Conservation (phyloP, 1,284 basidiomycete genomes). For the Heterobasidion parviporum region DNA sequence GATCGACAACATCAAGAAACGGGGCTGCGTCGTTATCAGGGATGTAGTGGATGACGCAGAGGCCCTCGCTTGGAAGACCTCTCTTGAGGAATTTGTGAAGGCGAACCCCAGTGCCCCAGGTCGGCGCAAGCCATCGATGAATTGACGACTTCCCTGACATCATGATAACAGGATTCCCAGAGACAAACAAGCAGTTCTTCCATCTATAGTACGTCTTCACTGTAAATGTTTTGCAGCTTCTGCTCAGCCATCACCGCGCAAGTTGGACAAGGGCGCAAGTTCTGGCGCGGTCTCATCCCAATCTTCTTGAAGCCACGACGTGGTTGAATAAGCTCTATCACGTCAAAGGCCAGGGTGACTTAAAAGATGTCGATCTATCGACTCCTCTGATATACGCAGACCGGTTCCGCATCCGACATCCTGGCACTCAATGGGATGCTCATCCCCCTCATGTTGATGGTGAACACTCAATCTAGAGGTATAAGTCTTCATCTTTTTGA, state of each 20-base stretch:
- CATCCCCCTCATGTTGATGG: slow-evolving; percentile 79
- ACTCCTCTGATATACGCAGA: slow-evolving; percentile 75
- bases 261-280: slow-evolving; percentile 70
- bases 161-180: slow-evolving; percentile 39
- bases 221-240: not conserved
- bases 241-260: not conserved
- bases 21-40: slow-evolving; percentile 54
- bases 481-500: not conserved
- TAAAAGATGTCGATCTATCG: slow-evolving; percentile 55
- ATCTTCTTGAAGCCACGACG: slow-evolving; percentile 49
- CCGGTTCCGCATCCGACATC: slow-evolving; percentile 74
- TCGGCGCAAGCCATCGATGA: slow-evolving; percentile 15
- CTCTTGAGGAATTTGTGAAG: slow-evolving; percentile 47
- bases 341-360: slow-evolving; percentile 23
- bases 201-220: slow-evolving; percentile 49
- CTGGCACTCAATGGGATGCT: slow-evolving; percentile 57
- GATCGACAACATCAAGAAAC: slow-evolving; percentile 41
- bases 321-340: slow-evolving; percentile 66
- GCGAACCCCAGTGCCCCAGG: slow-evolving; percentile 49
- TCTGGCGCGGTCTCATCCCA: slow-evolving; percentile 67
- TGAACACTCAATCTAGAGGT: slow-evolving; percentile 11
- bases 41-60: slow-evolving; percentile 31
- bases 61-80: slow-evolving; percentile 47
- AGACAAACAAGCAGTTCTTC: slow-evolving; percentile 62
- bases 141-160: not conserved